Evolutionary conservation across 202 grass and related monocot genomes (phyloP), one percentile per base, ranked within the genome.

Genomic region (Miscanthus sacchariflorus): DNA sequence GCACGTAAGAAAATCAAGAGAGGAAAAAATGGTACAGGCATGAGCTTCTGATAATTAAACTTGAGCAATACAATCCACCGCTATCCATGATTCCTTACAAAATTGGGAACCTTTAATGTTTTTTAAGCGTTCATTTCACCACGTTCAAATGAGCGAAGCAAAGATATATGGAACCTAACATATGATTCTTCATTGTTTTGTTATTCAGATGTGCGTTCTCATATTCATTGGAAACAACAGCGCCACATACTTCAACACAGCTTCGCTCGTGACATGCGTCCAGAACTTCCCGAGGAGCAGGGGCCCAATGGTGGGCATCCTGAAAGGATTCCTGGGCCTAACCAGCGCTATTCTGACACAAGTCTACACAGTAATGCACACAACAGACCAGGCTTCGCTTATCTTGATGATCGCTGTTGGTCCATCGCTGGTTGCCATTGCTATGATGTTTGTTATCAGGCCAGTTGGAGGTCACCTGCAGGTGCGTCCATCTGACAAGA

Each of bases 181-280:
- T 67, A 42, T 28, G 48, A 59, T 48, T 4, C 46, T 9, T 68
- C 7, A 36, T 58, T 82, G 12, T 79, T 76, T 79, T 71, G 13
- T 85, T 71, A 11, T 90, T 69, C 89, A 98, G 95, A 98, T 98
- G 89, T 98, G 95, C 43, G 68, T 90, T 61, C 72, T 98, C 52
- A 89, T 98, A 23, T 98, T 95, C 70, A 54, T 98, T 9, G 93
- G 95, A 65, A 98, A 86, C 38, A 98, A 98, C 21, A 90, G 91
- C 24, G 91, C 91, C 61, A 98, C 95, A 17, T 93, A 93, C 86
- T 98, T 95, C 89, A 95, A 95, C 91, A 98, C 95, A 30, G 81
- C 83, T 52, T 90, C 95, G 52, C 89, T 98, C 5, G 95, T 98
- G 9, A 95, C 95, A 45, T 92, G 95, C 83, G 91, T 98, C 33